Base-by-base conservation (phyloP, 2,329 filamentous ascomycete genomes). In the Colletotrichum sublineola region DNA sequence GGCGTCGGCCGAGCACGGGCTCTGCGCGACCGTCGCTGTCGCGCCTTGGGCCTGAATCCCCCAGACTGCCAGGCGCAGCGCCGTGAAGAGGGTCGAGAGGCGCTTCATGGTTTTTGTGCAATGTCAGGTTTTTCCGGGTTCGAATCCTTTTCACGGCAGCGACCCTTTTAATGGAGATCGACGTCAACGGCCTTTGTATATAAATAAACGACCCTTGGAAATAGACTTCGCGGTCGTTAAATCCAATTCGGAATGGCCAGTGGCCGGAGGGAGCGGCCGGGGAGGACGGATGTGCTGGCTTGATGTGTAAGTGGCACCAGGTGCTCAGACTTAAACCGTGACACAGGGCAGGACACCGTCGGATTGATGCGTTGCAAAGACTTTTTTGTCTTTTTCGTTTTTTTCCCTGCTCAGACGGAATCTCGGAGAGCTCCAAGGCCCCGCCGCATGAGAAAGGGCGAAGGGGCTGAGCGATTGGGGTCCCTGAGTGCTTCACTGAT, bases 101-200 rank as follows among this genome's bases (percentile, higher is more conserved):
- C 56, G 48, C 33, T 56, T 71, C 68, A 71, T 71, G 52, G 29
- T 65, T 57, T 5, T 20, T 15, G n/a, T 15, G n/a, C 5, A n/a
- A 40, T 63, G 46, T 20, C 11, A 5, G 14, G 42, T 2, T 12
- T n/a, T 48, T 4, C n/a, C 24, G 24, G 8, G 46, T 24, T n/a
- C 1, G 4, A 5, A n/a, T n/a, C 2, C 12, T 12, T 48, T 24
- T 7, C 1, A n/a, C 4, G 20, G n/a, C 20, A 48, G 14, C 46
- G 5, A 7, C 29, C 5, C 20, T 14, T 24, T 29, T 6, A 2
- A 63, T 31, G 5, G 46, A 11, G 12, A 31, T 8, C 20, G 1
- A n/a, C 4, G 7, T 12, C 8, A 53, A 62, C 20, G 11, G 42
- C 18, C 18, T 12, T 24, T 4, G 9, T 12, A 46, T 7, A 46